These are phyloP conservation scores for Ottelia alismoides DNA, from an alignment of 106 monocot species.

Conservation along the genomic window DNA sequence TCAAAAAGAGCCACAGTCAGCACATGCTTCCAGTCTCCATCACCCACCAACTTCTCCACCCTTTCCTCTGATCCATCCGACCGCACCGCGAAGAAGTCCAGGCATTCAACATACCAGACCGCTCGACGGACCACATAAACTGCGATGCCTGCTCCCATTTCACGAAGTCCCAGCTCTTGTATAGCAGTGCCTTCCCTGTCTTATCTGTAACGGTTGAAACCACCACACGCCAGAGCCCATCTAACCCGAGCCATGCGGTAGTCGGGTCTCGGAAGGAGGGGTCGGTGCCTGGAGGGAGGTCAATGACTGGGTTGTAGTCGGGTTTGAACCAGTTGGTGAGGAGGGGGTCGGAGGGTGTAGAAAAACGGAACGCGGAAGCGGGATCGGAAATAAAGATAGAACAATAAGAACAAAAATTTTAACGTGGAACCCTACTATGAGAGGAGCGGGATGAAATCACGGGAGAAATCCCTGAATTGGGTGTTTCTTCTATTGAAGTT, in stretches of 20 bases:
- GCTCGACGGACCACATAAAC: constrained; percentile 14
- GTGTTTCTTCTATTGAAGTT: too few species aligned
- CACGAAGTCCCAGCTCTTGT: constrained; percentile 28
- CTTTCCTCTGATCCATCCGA: constrained; percentile 3
- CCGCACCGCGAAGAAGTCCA: constrained; percentile 29
- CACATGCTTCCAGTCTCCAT: constrained; percentile 18
- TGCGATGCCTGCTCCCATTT: constrained; percentile 12
- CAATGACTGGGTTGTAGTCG: too few species aligned
- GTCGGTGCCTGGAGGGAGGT: constrained; percentile 6
- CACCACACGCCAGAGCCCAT: constrained; percentile 29
- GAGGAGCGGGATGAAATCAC: too few species aligned
- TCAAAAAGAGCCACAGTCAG: constrained; percentile 23
- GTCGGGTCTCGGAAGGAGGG: constrained; percentile 12
- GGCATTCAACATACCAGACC: constrained; percentile 42
- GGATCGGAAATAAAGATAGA: too few species aligned
- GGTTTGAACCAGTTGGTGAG: too few species aligned
- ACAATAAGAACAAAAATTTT: too few species aligned
- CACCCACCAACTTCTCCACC: constrained; percentile 11
- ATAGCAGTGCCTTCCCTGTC: constrained; percentile 16
- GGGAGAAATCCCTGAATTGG: too few species aligned
- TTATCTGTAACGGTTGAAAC: constrained; percentile 13
- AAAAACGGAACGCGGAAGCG: too few species aligned
- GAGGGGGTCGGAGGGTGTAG: too few species aligned
- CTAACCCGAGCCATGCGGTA: constrained; percentile 22
- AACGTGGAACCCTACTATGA: too few species aligned